Base-by-base conservation (phyloP, 805 yeast genomes). In the Pichia cephalocereana region DNA sequence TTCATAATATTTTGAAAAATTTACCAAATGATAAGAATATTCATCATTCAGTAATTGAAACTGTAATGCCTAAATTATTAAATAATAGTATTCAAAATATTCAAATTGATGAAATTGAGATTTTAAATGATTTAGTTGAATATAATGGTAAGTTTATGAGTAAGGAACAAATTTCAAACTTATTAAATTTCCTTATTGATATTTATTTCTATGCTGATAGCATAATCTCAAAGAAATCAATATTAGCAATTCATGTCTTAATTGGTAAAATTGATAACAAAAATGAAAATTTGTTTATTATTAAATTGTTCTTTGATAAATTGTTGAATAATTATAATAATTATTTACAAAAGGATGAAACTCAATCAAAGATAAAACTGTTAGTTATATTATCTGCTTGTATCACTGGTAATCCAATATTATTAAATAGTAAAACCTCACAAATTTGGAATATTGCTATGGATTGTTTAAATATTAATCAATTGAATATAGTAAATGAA, bases 61-160 rank as follows among this genome's bases (percentile, higher is more conserved):
- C 57, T 7, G 51, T 78, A 8, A 54, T 76, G 15, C 76, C 77
- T 3, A 54, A 54, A 26, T 43, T 61, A 10, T 47, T 52, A 30
- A 52, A 50, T 12, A 61, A 52, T 63, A 75, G 31, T 9, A 41
- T 39, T 0, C 38, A 40, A 5, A 53, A 47, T 19, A 53, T 57
- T 10, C 64, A 69, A 12, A 70, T 81, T 36, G 89, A 84, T 55
- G 66, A 73, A 39, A 72, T 82, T 52, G 91, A 84, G 58, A 71
- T 82, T 7, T 60, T 82, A 41, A 69, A 75, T 23, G 87, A 81
- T 54, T 54, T 83, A 39, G 64, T 80, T 43, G 72, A 71, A 49
- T 68, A 71, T 47, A 64, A 79, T 8, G 69, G 70, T 12, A 53
- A 51, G n/a, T 60, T 51, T 43, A 56, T 68, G 45, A 47, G 52